Conservation (phyloP, 2,329 filamentous ascomycete genomes). For the Botrytis medusae region DNA sequence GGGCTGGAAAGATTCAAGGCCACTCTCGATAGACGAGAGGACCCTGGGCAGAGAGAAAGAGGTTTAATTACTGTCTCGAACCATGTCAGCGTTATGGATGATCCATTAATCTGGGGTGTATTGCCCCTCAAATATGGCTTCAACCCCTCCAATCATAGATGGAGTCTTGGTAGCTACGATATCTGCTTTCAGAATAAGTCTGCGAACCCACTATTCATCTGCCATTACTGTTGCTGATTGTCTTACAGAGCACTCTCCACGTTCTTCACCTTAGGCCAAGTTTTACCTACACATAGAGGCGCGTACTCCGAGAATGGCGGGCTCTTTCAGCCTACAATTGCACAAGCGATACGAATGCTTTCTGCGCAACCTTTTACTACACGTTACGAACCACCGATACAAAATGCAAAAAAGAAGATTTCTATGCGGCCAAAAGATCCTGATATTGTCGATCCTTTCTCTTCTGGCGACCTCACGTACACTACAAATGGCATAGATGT, state of each 20-base stretch:
- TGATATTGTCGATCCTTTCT: slow-evolving; percentile 54
- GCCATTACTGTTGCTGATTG: slow-evolving; percentile 3
- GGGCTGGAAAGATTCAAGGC: slow-evolving; percentile 75
- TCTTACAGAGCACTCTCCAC: slow-evolving; percentile 60
- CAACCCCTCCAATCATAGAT: slow-evolving; percentile 74
- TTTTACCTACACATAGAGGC: slow-evolving; percentile 81
- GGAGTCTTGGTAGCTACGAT: slow-evolving; percentile 89
- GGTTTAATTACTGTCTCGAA: slow-evolving; percentile 90
- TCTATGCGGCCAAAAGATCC: slow-evolving; percentile 27
- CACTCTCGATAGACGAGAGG: slow-evolving; percentile 70
- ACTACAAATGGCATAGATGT: slow-evolving; percentile 65
- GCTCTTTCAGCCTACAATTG: slow-evolving; percentile 84
- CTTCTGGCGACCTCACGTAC: slow-evolving; percentile 51
- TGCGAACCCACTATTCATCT: slow-evolving; percentile 30
- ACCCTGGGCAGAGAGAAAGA: slow-evolving; percentile 64
- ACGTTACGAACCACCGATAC: slow-evolving; percentile 23
- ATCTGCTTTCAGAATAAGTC: slow-evolving; percentile 91
- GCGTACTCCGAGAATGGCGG: slow-evolving; percentile 75
- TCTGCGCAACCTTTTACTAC: slow-evolving; percentile 56
- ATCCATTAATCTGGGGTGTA: slow-evolving; percentile 91
- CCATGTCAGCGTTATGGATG: slow-evolving; percentile 85
- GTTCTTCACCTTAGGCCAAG: slow-evolving; percentile 89
- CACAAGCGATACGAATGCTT: slow-evolving; percentile 80
- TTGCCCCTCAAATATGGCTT: slow-evolving; percentile 73
- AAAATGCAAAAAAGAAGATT: slow-evolving; percentile 11